Evolutionary conservation across 768 basidiomycete genomes (phyloP).

Genomic region (Lepiota brunneoincarnata): DNA sequence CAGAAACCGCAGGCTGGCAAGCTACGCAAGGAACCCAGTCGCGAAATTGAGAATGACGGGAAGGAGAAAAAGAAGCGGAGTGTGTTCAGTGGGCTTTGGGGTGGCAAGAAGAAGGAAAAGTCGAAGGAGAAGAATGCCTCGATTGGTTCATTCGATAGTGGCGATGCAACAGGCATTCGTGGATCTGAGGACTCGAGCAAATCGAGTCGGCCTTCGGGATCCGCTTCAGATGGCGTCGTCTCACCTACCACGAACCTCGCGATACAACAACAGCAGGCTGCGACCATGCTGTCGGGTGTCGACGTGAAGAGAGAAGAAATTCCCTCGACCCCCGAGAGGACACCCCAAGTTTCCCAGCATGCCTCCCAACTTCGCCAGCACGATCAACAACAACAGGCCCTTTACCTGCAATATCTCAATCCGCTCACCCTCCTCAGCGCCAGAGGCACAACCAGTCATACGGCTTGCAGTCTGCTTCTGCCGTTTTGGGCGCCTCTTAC

Average conservation of each 20-base stretch:
- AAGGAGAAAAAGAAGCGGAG: constrained; percentile 69
- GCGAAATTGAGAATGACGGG: constrained; percentile 31
- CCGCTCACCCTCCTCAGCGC: constrained; percentile 76
- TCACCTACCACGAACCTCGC: constrained; percentile 54
- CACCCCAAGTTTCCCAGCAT: constrained; percentile 56
- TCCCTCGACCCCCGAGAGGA: constrained; percentile 19
- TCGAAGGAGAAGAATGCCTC: constrained; percentile 44
- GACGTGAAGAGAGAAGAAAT: constrained; percentile 29
- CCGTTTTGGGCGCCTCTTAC: background rate
- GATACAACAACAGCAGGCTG: constrained; percentile 55
- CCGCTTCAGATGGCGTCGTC: constrained; percentile 29
- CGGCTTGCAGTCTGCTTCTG: constrained; percentile 56
- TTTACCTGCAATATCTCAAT: constrained; percentile 91
- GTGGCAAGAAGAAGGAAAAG: constrained; percentile 71
- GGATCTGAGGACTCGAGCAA: constrained; percentile 64
- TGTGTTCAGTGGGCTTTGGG: constrained; percentile 76
- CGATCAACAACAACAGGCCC: constrained; percentile 84
- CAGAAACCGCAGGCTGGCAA: constrained; percentile 27
- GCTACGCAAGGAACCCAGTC: constrained; percentile 39
- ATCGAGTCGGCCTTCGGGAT: constrained; percentile 40
- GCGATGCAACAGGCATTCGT: constrained; percentile 27
- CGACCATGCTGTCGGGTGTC: constrained; percentile 21
- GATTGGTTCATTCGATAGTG: constrained; percentile 50
- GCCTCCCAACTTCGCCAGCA: constrained; percentile 78
- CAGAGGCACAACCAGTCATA: constrained; percentile 73